Percentiles rank a stretch among this genome's conserved stretches.
Evolutionary conservation across 352 stramenopile species (phyloP).

Genomic region (Pythium pyrilobum): DNA sequence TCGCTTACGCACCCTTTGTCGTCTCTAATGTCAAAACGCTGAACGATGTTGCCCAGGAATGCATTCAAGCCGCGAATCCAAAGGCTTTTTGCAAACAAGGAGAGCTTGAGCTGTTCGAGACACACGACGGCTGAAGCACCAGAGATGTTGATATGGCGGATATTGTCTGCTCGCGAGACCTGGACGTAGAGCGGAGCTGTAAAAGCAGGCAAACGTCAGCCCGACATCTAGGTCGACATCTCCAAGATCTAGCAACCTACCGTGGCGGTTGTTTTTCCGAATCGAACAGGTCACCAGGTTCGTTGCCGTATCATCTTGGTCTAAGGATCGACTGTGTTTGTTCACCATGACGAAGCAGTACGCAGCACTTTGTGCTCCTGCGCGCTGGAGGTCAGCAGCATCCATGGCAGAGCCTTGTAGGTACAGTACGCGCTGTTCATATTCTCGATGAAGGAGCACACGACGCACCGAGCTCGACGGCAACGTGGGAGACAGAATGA

Average conservation of each 20-base stretch:
- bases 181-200: conserved; percentile 71
- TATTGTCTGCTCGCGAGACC: conserved; percentile 73
- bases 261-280: conserved; percentile 65
- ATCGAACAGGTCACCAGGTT: conserved; percentile 76
- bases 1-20: conserved; percentile 33
- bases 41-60: conserved; percentile 72
- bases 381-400: conserved; percentile 58
- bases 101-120: conserved; percentile 66
- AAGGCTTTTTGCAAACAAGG: conserved; percentile 66
- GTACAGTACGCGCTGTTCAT: conserved; percentile 74
- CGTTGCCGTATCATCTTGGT: conserved; percentile 63
- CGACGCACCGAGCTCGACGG: conserved; percentile 51
- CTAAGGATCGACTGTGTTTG: conserved; percentile 48
- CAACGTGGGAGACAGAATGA: conserved; percentile 61
- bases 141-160: conserved; percentile 67
- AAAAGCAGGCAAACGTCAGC: no score
- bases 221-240: no score
- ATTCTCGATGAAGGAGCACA: conserved; percentile 63
- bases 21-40: conserved; percentile 39
- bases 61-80: conserved; percentile 68
- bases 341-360: conserved; percentile 76
- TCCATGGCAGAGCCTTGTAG: conserved; percentile 75
- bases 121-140: conserved; percentile 67
- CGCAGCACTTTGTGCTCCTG: conserved; percentile 37
- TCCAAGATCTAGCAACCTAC: conserved; percentile 19